These are phyloP conservation scores for Allium sativum DNA, from an alignment of 106 monocot genomes.

Conservation along the genomic window DNA sequence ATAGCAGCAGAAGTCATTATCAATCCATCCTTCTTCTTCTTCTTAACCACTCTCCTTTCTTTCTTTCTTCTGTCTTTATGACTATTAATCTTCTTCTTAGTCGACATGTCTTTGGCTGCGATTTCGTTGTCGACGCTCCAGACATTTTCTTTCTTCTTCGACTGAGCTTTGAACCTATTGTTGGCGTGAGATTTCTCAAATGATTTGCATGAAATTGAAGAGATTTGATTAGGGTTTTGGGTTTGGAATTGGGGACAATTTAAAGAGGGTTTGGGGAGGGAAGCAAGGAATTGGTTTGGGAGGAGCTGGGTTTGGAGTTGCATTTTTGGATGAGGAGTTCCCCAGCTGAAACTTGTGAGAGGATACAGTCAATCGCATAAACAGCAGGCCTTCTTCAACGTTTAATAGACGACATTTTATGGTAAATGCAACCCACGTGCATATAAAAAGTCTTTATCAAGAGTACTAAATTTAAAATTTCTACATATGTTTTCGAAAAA, in stretches of 20 bases:
- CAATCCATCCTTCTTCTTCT: slow-evolving; percentile 9
- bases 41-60: slow-evolving; percentile 5
- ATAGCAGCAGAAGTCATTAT: slow-evolving; percentile 65
- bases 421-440: too few relatives aligned
- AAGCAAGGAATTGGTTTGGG: slow-evolving; percentile 9
- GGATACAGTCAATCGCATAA: too few relatives aligned
- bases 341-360: neutral
- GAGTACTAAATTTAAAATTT: too few relatives aligned
- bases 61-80: neutral
- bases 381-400: too few relatives aligned
- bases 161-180: slow-evolving; percentile 1
- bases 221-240: slow-evolving; percentile 1
- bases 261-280: neutral
- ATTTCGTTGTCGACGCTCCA: slow-evolving; percentile 80
- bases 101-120: slow-evolving; percentile 15
- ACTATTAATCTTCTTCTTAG: slow-evolving; percentile 5
- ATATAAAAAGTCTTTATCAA: too few relatives aligned
- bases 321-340: neutral
- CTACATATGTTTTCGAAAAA: too few relatives aligned
- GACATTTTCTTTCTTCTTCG: slow-evolving; percentile 66
- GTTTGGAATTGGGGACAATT: neutral
- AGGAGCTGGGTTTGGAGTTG: neutral
- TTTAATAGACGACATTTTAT: too few relatives aligned
- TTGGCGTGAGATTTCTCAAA: neutral
- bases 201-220: neutral